Conservation (phyloP, 768 basidiomycete genomes). For the Leucogyrophana mollusca region DNA sequence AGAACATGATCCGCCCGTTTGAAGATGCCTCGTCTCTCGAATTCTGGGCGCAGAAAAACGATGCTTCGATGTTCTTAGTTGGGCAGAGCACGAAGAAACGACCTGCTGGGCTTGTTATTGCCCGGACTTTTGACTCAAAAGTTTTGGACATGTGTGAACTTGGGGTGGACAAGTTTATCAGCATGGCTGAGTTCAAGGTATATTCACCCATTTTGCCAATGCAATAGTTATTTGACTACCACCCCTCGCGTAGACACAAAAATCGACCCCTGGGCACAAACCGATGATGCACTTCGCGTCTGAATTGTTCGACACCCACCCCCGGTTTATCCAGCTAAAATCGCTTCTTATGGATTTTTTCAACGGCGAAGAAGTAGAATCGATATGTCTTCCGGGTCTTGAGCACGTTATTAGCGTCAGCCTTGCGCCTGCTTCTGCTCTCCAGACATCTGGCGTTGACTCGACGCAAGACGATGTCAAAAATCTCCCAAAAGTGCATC, state of each 20-base stretch:
- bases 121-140: conserved; percentile 80
- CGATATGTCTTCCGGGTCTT: conserved; percentile 79
- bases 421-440: conserved; percentile 61
- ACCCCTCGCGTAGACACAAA: conserved; percentile 60
- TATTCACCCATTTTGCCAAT: conserved; percentile 14
- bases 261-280: conserved; percentile 85
- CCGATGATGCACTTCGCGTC: conserved; percentile 96
- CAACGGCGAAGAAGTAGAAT: conserved; percentile 82
- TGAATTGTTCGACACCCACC: conserved; percentile 92
- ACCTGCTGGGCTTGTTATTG: conserved; percentile 83
- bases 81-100: conserved; percentile 95
- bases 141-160: conserved; percentile 96
- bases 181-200: conserved; percentile 86
- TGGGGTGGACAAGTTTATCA: conserved; percentile 77
- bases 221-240: neutral
- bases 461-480: conserved; percentile 37
- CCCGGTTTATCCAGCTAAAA: conserved; percentile 88
- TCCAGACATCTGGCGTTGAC: conserved; percentile 39
- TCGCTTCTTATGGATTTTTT: conserved; percentile 89
- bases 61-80: conserved; percentile 86
- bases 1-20: conserved; percentile 89
- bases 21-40: conserved; percentile 79
- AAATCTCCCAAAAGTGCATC: conserved; percentile 77
- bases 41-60: conserved; percentile 94
- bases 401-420: conserved; percentile 87